Evolutionary conservation across 768 basidiomycete species (phyloP).

Genomic region (Trametes gibbosa): DNA sequence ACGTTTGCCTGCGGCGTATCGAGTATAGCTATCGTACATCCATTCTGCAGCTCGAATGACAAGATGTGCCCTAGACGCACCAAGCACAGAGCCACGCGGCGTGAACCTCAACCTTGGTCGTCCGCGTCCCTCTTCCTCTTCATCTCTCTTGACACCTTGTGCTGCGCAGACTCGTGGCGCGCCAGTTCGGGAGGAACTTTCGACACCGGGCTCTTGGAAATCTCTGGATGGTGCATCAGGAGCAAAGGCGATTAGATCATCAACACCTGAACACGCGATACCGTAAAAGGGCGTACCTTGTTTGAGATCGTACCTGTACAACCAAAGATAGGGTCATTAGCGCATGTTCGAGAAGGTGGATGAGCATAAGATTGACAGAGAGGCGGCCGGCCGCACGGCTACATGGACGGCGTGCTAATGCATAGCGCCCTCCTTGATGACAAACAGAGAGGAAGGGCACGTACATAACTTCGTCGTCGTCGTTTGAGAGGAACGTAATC

Average conservation of each 20-base stretch:
- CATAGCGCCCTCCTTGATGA: neutral
- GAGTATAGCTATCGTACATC: slow-evolving; percentile 1
- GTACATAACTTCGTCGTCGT: slow-evolving; percentile 96
- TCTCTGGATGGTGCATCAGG: slow-evolving; percentile 51
- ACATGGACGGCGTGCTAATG: neutral
- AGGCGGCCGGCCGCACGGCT: neutral
- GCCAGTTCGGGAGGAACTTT: slow-evolving; percentile 87
- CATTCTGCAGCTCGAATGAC: neutral
- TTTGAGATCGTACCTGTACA: slow-evolving; percentile 86
- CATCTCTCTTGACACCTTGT: slow-evolving; percentile 91
- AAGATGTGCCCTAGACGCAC: slow-evolving; percentile 4
- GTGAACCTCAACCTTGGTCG: slow-evolving; percentile 42
- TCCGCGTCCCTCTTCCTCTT: slow-evolving; percentile 89
- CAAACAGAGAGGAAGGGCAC: slow-evolving; percentile 30
- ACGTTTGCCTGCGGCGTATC: slow-evolving; percentile 3
- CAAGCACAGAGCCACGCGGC: neutral
- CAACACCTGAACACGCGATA: slow-evolving; percentile 11
- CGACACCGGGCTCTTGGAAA: slow-evolving; percentile 89
- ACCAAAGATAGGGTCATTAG: slow-evolving; percentile 19
- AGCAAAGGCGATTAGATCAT: neutral
- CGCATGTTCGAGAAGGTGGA: neutral
- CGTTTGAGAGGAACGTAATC: slow-evolving; percentile 94
- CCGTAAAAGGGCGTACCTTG: slow-evolving; percentile 54
- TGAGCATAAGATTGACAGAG: neutral
- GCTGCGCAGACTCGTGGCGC: slow-evolving; percentile 88